Evolutionary conservation across 1,139 yeast species (phyloP), one percentile per base, ranked within the genome.

Genomic region (Candida anutae): DNA sequence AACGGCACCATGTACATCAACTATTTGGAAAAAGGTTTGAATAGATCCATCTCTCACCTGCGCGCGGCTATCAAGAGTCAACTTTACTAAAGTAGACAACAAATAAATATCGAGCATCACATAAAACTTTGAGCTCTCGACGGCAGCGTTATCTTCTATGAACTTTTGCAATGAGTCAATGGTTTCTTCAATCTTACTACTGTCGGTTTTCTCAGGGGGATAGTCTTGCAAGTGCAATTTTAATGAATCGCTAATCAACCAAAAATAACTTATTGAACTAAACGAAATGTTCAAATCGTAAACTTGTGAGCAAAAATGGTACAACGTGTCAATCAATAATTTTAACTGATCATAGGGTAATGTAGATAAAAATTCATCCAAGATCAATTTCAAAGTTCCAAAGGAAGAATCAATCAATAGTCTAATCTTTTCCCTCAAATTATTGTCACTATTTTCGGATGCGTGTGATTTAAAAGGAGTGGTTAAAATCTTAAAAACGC

Each of bases 31-130:
- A 40, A 87, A 75, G 0, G 95, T 88, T 46, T 85, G 94, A 16
- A 85, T 71, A 0, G 95, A 77, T 2, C 95, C 95, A 45, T 85
- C 85, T 38, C 94, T 66, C 1, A 88, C 95, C 41, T 85, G 94
- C 1, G 80, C 72, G 32, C 95, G 66, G 1, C 63, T 41, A 41
- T 83, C 93, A 17, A 58, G 48, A 0, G 87, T 70, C 16, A 85
- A 67, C 15, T 65, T 65, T 0, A 87, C 76, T 23, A 88, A 55
- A 22, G 74, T 65, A 6, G 69, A 62, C 25, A 85, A 53, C 20
- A 83, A 58, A 38, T 80, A 77, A 21, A 81, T 57, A 76, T 93
- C 83, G 25, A 84, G 53, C 1, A 50, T 46, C 20, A 48, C 40
- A 34, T 55, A 58, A 13, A 47, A 46, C 13, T 23, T 24, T 8